Evolutionary conservation across 768 basidiomycete genomes (phyloP).

Genomic region (Phanerodontia chrysosporium): DNA sequence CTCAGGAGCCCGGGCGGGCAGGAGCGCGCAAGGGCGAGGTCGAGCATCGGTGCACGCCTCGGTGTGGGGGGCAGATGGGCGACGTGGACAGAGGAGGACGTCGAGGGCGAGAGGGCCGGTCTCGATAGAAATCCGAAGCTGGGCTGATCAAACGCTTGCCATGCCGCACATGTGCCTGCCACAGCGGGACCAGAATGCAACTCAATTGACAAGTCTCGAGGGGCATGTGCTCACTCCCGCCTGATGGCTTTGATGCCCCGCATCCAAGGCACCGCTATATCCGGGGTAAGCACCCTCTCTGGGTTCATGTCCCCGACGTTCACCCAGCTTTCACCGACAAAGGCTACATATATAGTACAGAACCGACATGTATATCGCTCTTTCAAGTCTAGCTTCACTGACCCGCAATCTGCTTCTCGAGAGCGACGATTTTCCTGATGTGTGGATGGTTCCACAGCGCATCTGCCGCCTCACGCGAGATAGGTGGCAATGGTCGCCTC

Average conservation of each 20-base stretch:
- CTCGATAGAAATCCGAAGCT: constrained; percentile 2
- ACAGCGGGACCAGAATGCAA: not conserved
- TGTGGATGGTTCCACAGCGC: constrained; percentile 72
- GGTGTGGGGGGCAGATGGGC: not conserved
- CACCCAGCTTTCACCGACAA: not conserved
- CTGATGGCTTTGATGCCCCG: constrained; percentile 3
- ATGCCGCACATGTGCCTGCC: constrained; percentile 2
- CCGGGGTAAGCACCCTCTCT: not conserved
- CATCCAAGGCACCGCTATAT: not conserved
- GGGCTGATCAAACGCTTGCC: constrained; percentile 1
- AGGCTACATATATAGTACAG: not conserved
- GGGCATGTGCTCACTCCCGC: constrained; percentile 3
- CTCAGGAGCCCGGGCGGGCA: constrained; percentile 5
- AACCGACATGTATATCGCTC: too few relatives aligned
- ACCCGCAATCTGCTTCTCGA: constrained; percentile 52
- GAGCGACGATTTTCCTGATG: constrained; percentile 58
- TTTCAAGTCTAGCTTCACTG: not conserved
- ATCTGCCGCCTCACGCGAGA: constrained; percentile 48
- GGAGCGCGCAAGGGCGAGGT: constrained; percentile 6
- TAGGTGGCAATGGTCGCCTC: constrained; percentile 73
- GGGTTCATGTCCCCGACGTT: not conserved
- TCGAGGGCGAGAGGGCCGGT: not conserved
- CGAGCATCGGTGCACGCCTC: constrained; percentile 9
- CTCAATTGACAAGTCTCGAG: not conserved
- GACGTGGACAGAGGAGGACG: not conserved